Percentiles rank a stretch among this genome's conserved stretches.
These are phyloP conservation scores for Alternaria ventricosa DNA, from an alignment of 2,329 filamentous ascomycete species.

Conservation along the genomic window DNA sequence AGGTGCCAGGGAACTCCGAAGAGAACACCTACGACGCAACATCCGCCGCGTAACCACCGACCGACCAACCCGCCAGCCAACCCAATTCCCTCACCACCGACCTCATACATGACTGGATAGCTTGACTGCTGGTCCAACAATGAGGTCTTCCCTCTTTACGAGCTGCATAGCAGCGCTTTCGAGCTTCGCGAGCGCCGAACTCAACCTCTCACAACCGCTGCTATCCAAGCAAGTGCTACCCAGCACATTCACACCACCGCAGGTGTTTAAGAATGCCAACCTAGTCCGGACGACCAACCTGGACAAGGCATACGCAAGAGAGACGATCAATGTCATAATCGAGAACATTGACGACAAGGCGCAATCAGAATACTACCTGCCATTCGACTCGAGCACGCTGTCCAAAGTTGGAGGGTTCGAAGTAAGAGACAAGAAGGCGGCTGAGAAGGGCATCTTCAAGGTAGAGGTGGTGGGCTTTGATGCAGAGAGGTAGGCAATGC, in stretches of 20 bases:
- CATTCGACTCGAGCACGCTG: conserved; percentile 79
- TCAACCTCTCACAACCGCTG: conserved; percentile 66
- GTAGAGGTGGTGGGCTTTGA: conserved; percentile 70
- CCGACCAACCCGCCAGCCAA: conserved; percentile 15
- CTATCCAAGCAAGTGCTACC: conserved; percentile 58
- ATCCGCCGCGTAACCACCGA: conserved; percentile 25
- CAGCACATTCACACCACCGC: conserved; percentile 76
- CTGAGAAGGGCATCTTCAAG: conserved; percentile 69
- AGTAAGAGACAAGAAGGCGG: conserved; percentile 89
- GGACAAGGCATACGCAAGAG: conserved; percentile 89
- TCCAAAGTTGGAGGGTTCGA: conserved; percentile 83
- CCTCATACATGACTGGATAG: conserved; percentile 44
- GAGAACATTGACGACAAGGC: conserved; percentile 82
- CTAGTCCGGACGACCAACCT: conserved; percentile 87
- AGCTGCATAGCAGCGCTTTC: conserved; percentile 64
- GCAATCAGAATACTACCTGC: conserved; percentile 89
- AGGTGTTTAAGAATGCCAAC: conserved; percentile 93
- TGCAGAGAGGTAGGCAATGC: conserved; percentile 55
- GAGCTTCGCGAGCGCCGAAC: conserved; percentile 63
- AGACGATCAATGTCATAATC: conserved; percentile 91
- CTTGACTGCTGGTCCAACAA: conserved; percentile 40
- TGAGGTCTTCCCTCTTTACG: conserved; percentile 49
- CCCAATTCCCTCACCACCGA: conserved; percentile 12
- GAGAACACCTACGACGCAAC: conserved; percentile 48
- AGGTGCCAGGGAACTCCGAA: conserved; percentile 35